Base-by-base conservation (phyloP, 306 rosid genomes). In the Pyrus bretschneideri region DNA sequence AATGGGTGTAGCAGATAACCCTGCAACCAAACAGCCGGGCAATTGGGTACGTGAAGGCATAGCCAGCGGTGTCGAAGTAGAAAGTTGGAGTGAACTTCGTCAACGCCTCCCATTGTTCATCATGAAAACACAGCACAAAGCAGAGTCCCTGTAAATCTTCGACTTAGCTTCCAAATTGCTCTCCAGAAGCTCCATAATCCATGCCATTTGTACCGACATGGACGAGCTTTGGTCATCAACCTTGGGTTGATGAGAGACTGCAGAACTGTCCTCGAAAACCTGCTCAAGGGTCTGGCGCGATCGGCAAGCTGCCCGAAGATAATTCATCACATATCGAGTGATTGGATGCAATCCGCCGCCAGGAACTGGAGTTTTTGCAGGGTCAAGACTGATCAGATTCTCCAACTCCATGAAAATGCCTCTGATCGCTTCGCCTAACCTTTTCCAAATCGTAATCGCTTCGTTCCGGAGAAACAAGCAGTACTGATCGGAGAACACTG, bases 1-100 rank as follows among this genome's bases (percentile, higher is more conserved):
- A 92, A 85, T 95, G 97, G 3, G 98, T 89, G 42, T 89, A 92
- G 86, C 97, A 90, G 78, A 95, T 83, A 73, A 95, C 95, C 72
- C 74, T 90, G 83, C 98, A 95, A 58, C 96, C 97, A 78, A 95
- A 95, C 72, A 90, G 78, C 81, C 96, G 80, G 10, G 97, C 97
- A 79, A 95, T 85, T 13, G 99, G 97, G 80, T 95, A 92, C 3
- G 99, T 92, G 76, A 95, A 94, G 38, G 99, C 97, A 81, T 92
- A 82, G 40, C 99, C 99, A 79, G 97, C 88, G 31, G 99, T 90
- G 78, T 95, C 97, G 72, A 95, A 81, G 78, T 87, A 92, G 85
- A 84, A 88, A 23, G 69, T 69, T 9, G 98, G 98, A 38, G 96
- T 92, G 75, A 88, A 86, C 67, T 88, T 90, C 83, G 90, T 81